Evolutionary conservation across 2,329 filamentous ascomycete genomes (phyloP), one percentile per base, ranked within the genome.

Genomic region (Calonectria henricotiae): DNA sequence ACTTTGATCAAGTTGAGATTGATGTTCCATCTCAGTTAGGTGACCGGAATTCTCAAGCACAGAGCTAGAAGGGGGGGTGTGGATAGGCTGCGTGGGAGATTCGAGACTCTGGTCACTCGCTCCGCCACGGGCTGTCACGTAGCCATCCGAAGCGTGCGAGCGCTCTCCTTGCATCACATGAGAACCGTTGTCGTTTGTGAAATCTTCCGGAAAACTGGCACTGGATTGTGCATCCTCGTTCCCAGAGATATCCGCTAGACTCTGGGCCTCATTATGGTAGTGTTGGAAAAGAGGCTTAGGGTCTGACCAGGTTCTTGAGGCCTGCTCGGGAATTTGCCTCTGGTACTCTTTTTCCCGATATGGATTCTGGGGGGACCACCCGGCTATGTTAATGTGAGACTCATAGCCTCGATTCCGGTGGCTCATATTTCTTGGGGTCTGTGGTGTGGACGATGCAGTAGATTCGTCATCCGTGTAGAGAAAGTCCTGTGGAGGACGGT

Each of bases 31-130:
- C 8, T 58, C 35, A 15, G n/a, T 13, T 12, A 58, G 51, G 8
- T 39, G 51, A 3, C 32, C 32, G 4, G 51, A 58, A 17, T 58
- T 23, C 12, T 20, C 35, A 15, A 23, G 35, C 20, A 20, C 20
- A 25, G 35, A 39, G 35, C 51, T 58, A 2, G 51, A 58, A 39
- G 51, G 35, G 6, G 51, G 51, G 13, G 51, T 58, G 13, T 39
- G 37, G 39, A 58, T 58, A 5, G 51, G 51, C 35, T 58, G 35
- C 5, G 51, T 58, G 13, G 51, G 35, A 11, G 51, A 58, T 12
- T 58, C 51, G 11, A 58, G 20, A 17, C 51, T 58, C 32, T 58
- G 51, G 35, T 39, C 51, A 15, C 51, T 58, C 12, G 51, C 37
- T 12, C 51, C 51, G 12, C 51, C 51, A 20, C 37, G 37, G 6